Evolutionary conservation across 73 alveolate genomes (phyloP), one percentile per base, ranked within the genome.

Genomic region (Paramecium biaurelia): DNA sequence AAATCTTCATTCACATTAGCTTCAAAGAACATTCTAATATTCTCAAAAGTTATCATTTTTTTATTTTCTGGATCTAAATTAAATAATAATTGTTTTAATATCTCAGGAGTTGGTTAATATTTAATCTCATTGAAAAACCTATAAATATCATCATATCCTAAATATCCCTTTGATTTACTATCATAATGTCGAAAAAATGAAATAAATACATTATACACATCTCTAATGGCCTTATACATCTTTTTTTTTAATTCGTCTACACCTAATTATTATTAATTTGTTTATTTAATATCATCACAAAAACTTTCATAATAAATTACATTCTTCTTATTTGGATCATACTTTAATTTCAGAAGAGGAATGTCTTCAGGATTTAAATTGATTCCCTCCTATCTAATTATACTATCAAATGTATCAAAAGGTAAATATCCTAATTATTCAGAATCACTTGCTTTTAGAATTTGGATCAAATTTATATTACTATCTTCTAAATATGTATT

Each of bases 141-240:
- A 30, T 79, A 37, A n/a, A 79, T 42, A 79, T 79, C 90, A 11
- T 79, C 90, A 79, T 79, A 45, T 12, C 76, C 35, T 2, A 79
- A 24, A 79, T 43, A 79, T 20, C 90, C 90, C 18, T 38, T 24
- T 24, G 45, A 26, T 79, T 45, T 45, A 10, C 20, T 38, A 79
- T 38, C 70, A 18, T 42, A 41, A 18, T 7, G 23, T 43, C 76
- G 20, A 24, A 79, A 79, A 43, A 79, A 79, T 20, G 47, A 23
- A 10, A 79, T n/a, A 10, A 79, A 79, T 20, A 41, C 56, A 41
- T 23, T 47, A 79, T 79, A 45, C 23, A 37, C 4, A 18, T 79
- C 72, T 24, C 90, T 79, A 2, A 79, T 79, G 6, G 47, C 56
- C 21, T 24, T 38, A 79, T 79, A 79, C 70, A 79, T 41, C 14